Evolutionary conservation across 2,329 filamentous ascomycete species (phyloP).

Genomic region (Fusarium falciforme): DNA sequence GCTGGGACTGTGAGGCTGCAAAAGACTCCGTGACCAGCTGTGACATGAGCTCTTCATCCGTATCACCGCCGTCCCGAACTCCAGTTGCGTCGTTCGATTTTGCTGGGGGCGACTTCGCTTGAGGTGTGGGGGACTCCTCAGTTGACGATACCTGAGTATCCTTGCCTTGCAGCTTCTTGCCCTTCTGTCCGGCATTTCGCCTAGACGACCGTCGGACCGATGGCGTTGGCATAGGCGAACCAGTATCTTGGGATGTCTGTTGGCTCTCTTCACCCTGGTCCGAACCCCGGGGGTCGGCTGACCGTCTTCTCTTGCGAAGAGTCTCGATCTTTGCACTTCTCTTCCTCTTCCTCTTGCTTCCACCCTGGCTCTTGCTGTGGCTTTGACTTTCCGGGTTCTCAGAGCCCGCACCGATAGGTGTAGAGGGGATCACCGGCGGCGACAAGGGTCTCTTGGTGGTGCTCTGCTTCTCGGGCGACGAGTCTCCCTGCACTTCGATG

Average conservation of each 20-base stretch:
- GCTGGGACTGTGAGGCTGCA: slow-evolving; percentile 50
- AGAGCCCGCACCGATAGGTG: slow-evolving; percentile 25
- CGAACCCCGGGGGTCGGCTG: slow-evolving; percentile 26
- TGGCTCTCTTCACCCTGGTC: slow-evolving; percentile 33
- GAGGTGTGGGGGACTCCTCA: slow-evolving; percentile 10
- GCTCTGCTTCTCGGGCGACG: slow-evolving; percentile 32
- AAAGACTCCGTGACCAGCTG: slow-evolving; percentile 55
- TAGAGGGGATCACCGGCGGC: slow-evolving; percentile 40
- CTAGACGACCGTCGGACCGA: slow-evolving; percentile 41
- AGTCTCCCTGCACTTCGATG: slow-evolving; percentile 39
- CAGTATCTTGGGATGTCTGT: slow-evolving; percentile 27
- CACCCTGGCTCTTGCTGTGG: slow-evolving; percentile 20
- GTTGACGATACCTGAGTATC: slow-evolving; percentile 19
- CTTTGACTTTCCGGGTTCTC: slow-evolving; percentile 21
- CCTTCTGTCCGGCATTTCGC: slow-evolving; percentile 34
- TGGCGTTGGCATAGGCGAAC: slow-evolving; percentile 31
- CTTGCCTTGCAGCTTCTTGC: slow-evolving; percentile 18
- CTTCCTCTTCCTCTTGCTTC: slow-evolving; percentile 47
- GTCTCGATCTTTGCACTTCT: slow-evolving; percentile 34
- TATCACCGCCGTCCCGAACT: slow-evolving; percentile 46
- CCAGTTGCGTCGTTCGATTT: slow-evolving; percentile 1
- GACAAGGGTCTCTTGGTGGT: slow-evolving; percentile 12
- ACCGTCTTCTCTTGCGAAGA: slow-evolving; percentile 47
- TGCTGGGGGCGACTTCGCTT: neutral
- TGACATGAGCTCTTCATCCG: slow-evolving; percentile 56